Percentiles rank a stretch among this genome's conserved stretches.
These are phyloP conservation scores for Pezicula rhizophila DNA, from an alignment of 2,329 filamentous ascomycete genomes.

Conservation along the genomic window DNA sequence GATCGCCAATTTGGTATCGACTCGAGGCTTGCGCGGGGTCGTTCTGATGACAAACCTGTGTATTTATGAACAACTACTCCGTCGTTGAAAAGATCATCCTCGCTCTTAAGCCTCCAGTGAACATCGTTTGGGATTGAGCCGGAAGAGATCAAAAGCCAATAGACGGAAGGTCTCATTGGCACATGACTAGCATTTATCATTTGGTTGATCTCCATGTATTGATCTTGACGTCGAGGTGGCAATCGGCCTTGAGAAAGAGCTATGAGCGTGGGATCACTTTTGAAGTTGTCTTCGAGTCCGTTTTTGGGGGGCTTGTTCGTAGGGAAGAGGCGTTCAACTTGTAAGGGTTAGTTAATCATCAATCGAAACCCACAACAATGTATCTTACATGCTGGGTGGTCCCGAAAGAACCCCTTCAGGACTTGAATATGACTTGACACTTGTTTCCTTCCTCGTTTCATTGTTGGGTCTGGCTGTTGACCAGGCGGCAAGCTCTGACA, in stretches of 20 bases:
- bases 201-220: constrained; percentile 14
- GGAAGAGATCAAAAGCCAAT: constrained; percentile 23
- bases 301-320: constrained; percentile 46
- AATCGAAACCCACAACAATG: neutral
- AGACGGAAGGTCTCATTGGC: constrained; percentile 18
- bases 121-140: constrained; percentile 12
- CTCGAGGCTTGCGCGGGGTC: constrained; percentile 35
- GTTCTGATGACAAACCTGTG: constrained; percentile 13
- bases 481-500: constrained; percentile 36
- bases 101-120: constrained; percentile 10
- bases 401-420: constrained; percentile 59
- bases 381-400: constrained; percentile 55
- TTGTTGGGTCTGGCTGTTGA: constrained; percentile 38
- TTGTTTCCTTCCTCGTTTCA: constrained; percentile 48
- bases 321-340: constrained; percentile 49
- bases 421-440: constrained; percentile 69
- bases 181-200: constrained; percentile 5
- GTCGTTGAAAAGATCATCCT: constrained; percentile 16
- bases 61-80: constrained; percentile 19
- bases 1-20: constrained; percentile 52
- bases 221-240: constrained; percentile 14
- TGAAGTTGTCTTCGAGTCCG: constrained; percentile 52
- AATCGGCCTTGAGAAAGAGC: constrained; percentile 45
- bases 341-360: constrained; percentile 8
- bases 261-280: constrained; percentile 57